A percentile compares a stretch with the other conserved stretches of the same genome.
phyloP scores from a whole-genome alignment of 345 rosid genomes.

The Citrus hindsii region DNA sequence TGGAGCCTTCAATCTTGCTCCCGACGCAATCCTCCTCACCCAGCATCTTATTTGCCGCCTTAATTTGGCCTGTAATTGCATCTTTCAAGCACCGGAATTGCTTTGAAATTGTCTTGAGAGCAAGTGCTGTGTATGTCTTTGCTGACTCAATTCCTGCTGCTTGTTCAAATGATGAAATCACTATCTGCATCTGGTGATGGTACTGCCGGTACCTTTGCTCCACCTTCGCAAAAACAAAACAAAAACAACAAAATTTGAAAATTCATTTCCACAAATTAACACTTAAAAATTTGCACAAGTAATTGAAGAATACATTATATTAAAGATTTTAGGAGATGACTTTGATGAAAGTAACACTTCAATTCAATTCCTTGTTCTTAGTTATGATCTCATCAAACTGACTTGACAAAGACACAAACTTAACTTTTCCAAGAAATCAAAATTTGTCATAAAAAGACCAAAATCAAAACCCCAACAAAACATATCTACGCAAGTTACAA shows the following conservation, averaged over 20 bases:
- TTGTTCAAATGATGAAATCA: conserved; percentile 82
- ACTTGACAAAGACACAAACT: conserved; percentile 21
- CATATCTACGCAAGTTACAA: background rate
- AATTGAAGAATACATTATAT: background rate
- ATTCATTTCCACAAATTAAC: background rate
- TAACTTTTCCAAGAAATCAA: conserved; percentile 8
- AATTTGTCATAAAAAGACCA: conserved; percentile 3
- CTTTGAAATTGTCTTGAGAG: conserved; percentile 89
- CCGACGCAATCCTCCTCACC: conserved; percentile 81
- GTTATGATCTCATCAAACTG: conserved; percentile 7
- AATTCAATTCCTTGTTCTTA: background rate
- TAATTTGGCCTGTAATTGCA: conserved; percentile 80
- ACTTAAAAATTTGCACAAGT: background rate
- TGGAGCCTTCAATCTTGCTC: conserved; percentile 78
- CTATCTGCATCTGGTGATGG: conserved; percentile 93
- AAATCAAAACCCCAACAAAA: conserved; percentile 1
- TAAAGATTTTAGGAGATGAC: background rate
- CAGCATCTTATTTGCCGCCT: conserved; percentile 74
- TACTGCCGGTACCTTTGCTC: conserved; percentile 97
- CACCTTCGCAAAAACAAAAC: conserved; percentile 45
- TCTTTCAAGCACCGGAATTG: conserved; percentile 93
- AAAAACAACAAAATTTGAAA: background rate
- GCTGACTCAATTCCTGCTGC: conserved; percentile 89
- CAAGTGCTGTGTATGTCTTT: conserved; percentile 82
- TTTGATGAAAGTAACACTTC: conserved; percentile 9